Evolutionary conservation across 2,329 filamentous ascomycete genomes (phyloP).

Genomic region (Clathrospora elynae): DNA sequence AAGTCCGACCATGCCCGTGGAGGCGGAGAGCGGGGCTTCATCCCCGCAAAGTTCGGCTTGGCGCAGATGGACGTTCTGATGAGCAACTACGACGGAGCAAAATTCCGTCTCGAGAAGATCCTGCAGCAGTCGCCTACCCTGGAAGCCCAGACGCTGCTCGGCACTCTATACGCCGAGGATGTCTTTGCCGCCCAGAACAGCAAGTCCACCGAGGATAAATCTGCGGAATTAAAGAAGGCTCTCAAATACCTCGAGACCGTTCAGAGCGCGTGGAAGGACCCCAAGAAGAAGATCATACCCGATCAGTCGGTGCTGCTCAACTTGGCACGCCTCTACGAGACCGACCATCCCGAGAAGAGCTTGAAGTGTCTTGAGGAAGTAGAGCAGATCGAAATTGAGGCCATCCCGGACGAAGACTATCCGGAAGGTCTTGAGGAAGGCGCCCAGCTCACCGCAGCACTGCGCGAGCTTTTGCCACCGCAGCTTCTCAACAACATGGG

Average conservation of each 20-base stretch:
- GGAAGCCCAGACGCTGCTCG: conserved; percentile 90
- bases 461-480: conserved; percentile 81
- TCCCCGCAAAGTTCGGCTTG: conserved; percentile 92
- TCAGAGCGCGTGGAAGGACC: conserved; percentile 86
- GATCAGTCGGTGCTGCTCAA: conserved; percentile 91
- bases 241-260: conserved; percentile 83
- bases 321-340: conserved; percentile 87
- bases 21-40: conserved; percentile 85
- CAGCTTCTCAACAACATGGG: conserved; percentile 97
- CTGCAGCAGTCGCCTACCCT: conserved; percentile 80
- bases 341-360: conserved; percentile 83
- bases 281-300: conserved; percentile 79
- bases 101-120: conserved; percentile 92
- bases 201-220: conserved; percentile 83
- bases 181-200: conserved; percentile 78
- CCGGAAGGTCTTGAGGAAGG: conserved; percentile 58
- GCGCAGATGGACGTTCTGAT: conserved; percentile 87
- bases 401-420: conserved; percentile 72
- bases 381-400: conserved; percentile 84
- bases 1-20: conserved; percentile 90
- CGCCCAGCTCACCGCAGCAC: conserved; percentile 60
- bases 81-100: conserved; percentile 86
- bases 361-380: conserved; percentile 90
- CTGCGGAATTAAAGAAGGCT: conserved; percentile 82
- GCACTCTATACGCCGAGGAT: conserved; percentile 91